Evolutionary conservation across 192 early-diverging fungal genomes (phyloP).

Genomic region (Coemansia sp.): DNA sequence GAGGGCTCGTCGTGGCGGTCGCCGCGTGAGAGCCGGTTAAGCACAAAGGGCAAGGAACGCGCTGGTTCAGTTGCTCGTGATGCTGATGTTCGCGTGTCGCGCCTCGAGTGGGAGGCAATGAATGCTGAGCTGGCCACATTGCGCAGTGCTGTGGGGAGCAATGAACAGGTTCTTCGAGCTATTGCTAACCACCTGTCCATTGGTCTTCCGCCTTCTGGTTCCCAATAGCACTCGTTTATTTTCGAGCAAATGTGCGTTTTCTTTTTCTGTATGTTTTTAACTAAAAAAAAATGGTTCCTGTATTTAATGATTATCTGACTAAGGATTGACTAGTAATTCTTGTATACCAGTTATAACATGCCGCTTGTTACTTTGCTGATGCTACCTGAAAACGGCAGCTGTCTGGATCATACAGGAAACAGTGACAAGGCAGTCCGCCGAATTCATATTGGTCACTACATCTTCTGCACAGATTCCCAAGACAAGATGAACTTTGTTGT

Average conservation of each 20-base stretch:
- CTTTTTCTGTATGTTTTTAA: background rate
- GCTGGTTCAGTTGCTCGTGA: background rate
- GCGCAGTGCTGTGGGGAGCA: constrained; percentile 20
- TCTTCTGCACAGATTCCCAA: too few species aligned
- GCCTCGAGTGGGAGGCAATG: constrained; percentile 38
- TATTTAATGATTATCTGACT: too few species aligned
- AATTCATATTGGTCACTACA: too few species aligned
- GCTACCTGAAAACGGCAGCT: too few species aligned
- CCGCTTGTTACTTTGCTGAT: too few species aligned
- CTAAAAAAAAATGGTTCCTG: too few species aligned
- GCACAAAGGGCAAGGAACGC: constrained; percentile 22
- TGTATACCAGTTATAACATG: too few species aligned
- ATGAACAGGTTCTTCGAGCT: constrained; percentile 31
- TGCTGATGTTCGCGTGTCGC: constrained; percentile 18
- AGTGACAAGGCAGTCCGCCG: too few species aligned
- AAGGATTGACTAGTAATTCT: too few species aligned
- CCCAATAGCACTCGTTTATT: background rate
- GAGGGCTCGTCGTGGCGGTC: constrained; percentile 1
- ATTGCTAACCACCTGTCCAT: constrained; percentile 33
- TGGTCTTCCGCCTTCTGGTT: background rate
- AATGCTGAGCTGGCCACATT: constrained; percentile 37
- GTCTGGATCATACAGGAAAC: too few species aligned
- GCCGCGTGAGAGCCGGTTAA: background rate
- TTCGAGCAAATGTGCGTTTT: background rate
- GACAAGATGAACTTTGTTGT: too few species aligned